Evolutionary conservation across 2,329 filamentous ascomycete genomes (phyloP), one percentile per base, ranked within the genome.

Genomic region (Penicillium thymicola): DNA sequence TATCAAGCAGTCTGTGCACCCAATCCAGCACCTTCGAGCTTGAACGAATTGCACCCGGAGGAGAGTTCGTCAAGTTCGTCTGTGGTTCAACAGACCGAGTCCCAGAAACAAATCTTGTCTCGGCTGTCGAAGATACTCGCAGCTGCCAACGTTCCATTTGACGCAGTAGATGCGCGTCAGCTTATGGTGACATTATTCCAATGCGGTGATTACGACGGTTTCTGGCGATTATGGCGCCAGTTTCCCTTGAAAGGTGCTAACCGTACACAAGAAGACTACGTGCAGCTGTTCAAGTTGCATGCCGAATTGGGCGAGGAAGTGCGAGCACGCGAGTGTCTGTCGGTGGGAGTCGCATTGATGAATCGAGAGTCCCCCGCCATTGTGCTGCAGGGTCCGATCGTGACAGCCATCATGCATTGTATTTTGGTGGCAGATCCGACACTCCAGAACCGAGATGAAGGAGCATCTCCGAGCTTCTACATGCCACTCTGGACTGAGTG

Each of bases 221-320:
- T 89, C 65, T 88, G 84, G 85, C 77, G 83, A 21, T 67, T 79
- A 10, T 89, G 87, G 78, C 79, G 80, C 53, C 76, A 79, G 54
- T 79, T 83, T 4, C 73, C 85, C 14, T 76, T 81, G 40, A 79
- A 81, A 62, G 72, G 78, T 38, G 67, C 71, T 9, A 64, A 76
- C 1, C 82, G 86, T 21, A 79, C 81, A 0, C 65, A 75, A n/a
- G 67, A 68, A 16, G 76, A 87, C 60, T 90, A 89, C 66, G 70
- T 74, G 4, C 72, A 80, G 34, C 73, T 85, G 27, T 87, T 84
- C 66, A 61, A 69, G 14, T 67, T 76, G 28, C 76, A 85, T 51
- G 79, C 81, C 1, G 67, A 74, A 5, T 78, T 79, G 0, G 64
- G 70, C 0, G 73, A 82, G 60, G 71, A 77, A 54, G 55, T 64